Conservation (phyloP, 163 green algal genomes). For the Chloromonas sp. region DNA sequence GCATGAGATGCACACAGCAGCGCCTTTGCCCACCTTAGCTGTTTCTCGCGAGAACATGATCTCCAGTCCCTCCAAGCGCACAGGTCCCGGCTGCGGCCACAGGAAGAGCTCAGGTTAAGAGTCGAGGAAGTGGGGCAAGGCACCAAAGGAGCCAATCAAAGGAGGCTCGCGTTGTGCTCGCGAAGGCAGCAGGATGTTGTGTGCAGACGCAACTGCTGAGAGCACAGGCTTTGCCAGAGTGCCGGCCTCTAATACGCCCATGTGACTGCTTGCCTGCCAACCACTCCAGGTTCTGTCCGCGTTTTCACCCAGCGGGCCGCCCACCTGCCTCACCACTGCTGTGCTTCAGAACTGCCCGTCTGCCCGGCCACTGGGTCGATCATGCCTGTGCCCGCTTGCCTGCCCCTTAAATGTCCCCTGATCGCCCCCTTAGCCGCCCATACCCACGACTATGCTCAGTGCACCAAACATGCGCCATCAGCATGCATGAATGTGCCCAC, state of each 20-base stretch:
- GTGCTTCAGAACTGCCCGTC: too few relatives aligned
- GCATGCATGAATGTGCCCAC: too few relatives aligned
- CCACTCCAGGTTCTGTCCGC: too few relatives aligned
- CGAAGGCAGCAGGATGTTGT: not conserved
- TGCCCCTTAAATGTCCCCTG: not conserved
- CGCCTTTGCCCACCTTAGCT: conserved; percentile 7
- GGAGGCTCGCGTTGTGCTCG: not conserved
- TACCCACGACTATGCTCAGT: not conserved
- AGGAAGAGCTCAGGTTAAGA: not conserved
- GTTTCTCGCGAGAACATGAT: conserved; percentile 69
- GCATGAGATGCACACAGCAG: too few relatives aligned
- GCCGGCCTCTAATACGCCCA: not conserved
- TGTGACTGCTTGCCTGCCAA: too few relatives aligned
- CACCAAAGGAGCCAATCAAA: not conserved
- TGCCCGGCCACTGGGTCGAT: too few relatives aligned
- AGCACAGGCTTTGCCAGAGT: not conserved
- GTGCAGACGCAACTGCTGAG: not conserved
- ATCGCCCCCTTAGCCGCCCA: conserved; percentile 3
- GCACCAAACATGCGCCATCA: too few relatives aligned
- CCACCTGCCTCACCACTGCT: too few relatives aligned
- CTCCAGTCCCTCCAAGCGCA: conserved; percentile 52
- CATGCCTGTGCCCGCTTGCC: too few relatives aligned
- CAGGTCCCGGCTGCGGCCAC: conserved; percentile 22
- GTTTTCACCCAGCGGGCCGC: too few relatives aligned
- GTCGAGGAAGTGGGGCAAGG: not conserved